Evolutionary conservation across 257 asterid species (phyloP), one percentile per base, ranked within the genome.

Genomic region (Solanum medicagineum): DNA sequence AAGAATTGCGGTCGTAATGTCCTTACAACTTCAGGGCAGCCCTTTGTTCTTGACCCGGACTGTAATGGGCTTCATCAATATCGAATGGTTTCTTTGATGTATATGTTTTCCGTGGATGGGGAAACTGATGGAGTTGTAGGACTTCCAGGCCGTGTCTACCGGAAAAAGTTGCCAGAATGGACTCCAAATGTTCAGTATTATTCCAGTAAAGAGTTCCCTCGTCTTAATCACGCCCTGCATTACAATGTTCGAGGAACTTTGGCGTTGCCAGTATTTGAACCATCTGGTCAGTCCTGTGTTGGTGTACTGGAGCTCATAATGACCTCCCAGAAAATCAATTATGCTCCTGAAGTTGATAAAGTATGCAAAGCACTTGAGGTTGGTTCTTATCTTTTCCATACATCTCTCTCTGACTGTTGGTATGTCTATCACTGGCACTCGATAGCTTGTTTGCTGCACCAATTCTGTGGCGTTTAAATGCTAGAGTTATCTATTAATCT

Each of bases 311-410:
- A 95, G 91, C 96, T 95, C 86, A 95, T 95, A 90, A 94, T 94
- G 98, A 95, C 98, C 85, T 94, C 97, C 79, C 98, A 93, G 88
- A 94, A 92, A 89, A 93, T 94, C 88, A 94, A 95, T 63, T 95
- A 94, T 89, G 98, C 98, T 83, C 95, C 97, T 1, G 99, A 95
- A 92, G 98, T 95, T 65, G 97, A 94, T 91, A 95, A 91, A 93
- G 98, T 95, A 59, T 95, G 99, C 96, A 95, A 94, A 88, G 99
- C 99, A 40, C 98, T 95, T 63, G 98, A 95, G 99, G 99, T 95
- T 90, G 85, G 93, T 87, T 71, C 83, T 85, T 71, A 73, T 87
- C 80, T 71, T 89, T 73, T 85, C 56, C 40, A 8, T 36, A 8
- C 59, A 51, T 87, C 53, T 80, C 54, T 84, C 69, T 49, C 53